Base-by-base conservation (phyloP, 306 rosid species). In the Castanea sativa region DNA sequence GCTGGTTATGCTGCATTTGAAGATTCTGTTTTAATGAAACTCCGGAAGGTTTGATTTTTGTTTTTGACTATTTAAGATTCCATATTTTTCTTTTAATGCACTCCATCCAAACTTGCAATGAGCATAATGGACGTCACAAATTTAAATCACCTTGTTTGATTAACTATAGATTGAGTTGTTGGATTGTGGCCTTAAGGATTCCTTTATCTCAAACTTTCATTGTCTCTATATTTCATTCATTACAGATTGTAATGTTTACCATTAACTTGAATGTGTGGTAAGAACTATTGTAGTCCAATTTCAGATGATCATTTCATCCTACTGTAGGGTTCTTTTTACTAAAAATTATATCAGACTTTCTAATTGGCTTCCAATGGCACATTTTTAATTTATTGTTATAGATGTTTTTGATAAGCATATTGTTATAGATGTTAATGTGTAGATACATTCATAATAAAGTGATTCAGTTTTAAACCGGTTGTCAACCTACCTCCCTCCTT, bases 1-100 rank as follows among this genome's bases (percentile, higher is more conserved):
- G 83, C 92, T 56, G 96, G 94, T 71, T 90, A 87, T 84, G 88
- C 89, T 82, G 88, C 96, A 49, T 91, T 88, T 79, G 98, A 96
- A 82, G 89, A 95, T 89, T 81, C 93, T 81, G 95, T 95, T 74
- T 71, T 95, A 71, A 76, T 79, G 88, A 95, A 92, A 80, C 89
- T 92, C 59, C 92, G 88, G 82, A 89, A 88, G 97, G 99, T 92
- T 11, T 78, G 84, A 69, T 15, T 52, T 71, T 63, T n/a, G 27
- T 27, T 57, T 20, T 1, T 18, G 4, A 55, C 67, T 53, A 16
- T 29, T 14, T 30, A 15, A 27, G 29, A n/a, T 83, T 72, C 11
- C 5, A 57, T 20, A 25, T 11, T 30, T 32, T 78, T 78, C 29
- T 67, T 60, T 16, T 6, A 29, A n/a, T 49, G 13, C 68, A 49